Evolutionary conservation across 352 stramenopile genomes (phyloP), one percentile per base, ranked within the genome.

Genomic region (Pythium vanterpoolii): DNA sequence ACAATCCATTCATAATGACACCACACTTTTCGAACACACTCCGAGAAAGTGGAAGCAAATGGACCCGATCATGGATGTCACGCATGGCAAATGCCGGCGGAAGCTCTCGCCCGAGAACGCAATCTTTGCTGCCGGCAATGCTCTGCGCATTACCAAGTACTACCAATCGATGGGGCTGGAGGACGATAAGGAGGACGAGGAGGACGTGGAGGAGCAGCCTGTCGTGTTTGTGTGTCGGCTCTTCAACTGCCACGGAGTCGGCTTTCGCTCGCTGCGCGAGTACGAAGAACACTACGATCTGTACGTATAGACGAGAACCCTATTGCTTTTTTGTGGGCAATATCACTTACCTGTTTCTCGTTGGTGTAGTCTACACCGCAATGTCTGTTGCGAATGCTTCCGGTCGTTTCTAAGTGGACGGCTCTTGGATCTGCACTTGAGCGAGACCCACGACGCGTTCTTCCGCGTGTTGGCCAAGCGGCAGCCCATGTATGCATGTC

Each of bases 271-370:
- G 18, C 38, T 79, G 31, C 59, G 54, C 19, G 71, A 66, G 3
- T 87, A 85, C 49, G 74, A 87, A 62, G 77, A 87, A 24, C 77
- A 87, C 60, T 87, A 87, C 56, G 73, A 83, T 47, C 72, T 87
- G 77, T 87, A 67, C 53, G 44, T 60, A 5, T 5, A 42, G 6
- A 18, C 18, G 5, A 16, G 34, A 5, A 38, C 33, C 16, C 33
- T 42, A 18, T 8, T 42, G 34, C 34, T 42, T 2, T 42, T 42
- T 2, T 42, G 7, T 42, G 19, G 5, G 10, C 1, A 2, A 42
- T 21, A n/a, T n/a, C n/a, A n/a, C n/a, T n/a, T n/a, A n/a, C n/a
- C n/a, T n/a, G n/a, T n/a, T n/a, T n/a, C n/a, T n/a, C n/a, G n/a
- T n/a, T n/a, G n/a, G 19, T 28, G 13, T 31, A 71, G 69, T 1